Base-by-base conservation (phyloP, 2,329 filamentous ascomycete species). In the Pseudogymnoascus sp. region DNA sequence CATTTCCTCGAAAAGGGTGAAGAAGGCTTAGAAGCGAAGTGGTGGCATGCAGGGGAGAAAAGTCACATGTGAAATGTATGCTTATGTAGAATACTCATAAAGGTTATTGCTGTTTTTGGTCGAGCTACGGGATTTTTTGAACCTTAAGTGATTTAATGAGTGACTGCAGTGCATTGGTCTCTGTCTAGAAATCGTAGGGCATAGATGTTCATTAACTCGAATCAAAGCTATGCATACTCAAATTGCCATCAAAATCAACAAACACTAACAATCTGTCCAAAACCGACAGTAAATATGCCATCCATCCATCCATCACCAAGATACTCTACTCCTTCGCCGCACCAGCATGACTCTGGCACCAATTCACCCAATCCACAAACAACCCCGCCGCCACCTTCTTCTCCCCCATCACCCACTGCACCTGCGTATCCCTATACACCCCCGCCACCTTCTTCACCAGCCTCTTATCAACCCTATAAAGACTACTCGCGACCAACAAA, bases 291-390 rank as follows among this genome's bases (percentile, higher is more conserved):
- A 18, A 33, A n/a, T 33, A n/a, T 11, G 3, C n/a, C 28, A 56
- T 56, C 23, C 44, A 53, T 8, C 21, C 44, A 53, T 8, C 23
- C 14, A 53, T 5, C 14, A 14, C 23, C 23, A 31, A 3, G 25
- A 7, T 3, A 6, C 5, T 33, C 18, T 56, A 21, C 8, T 4
- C n/a, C 47, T 56, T 28, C n/a, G 50, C 50, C 28, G 35, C 61
- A 6, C 33, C 60, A 40, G 42, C 77, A 69, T 79, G 76, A 63
- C 78, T 81, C 72, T 82, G 79, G 70, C 82, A 86, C 89, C 89
- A 92, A 70, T 90, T 90, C 67, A 86, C 80, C 87, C 87, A 91
- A 65, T 91, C 87, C 1, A 79, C 79, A 69, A 90, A 89, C 74
- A 91, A 88, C 0, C 79, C 79, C 21, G 82, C 79, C 74, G 87